Conservation (phyloP, 495 filamentous ascomycete genomes). For the Penicillium odoratum region DNA sequence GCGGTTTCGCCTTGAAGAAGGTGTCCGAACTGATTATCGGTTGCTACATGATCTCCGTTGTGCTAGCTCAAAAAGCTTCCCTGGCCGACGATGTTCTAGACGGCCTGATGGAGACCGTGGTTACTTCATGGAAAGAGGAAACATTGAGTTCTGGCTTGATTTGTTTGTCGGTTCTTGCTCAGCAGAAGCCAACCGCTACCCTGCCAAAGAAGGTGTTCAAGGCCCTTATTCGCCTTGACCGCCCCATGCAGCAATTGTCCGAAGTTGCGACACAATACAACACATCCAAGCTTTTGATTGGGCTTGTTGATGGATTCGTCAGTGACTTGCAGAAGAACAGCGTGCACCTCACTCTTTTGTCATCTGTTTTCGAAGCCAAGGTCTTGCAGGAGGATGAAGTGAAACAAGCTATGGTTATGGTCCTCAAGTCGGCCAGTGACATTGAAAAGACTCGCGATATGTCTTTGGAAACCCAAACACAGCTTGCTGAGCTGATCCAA, state of each 20-base stretch:
- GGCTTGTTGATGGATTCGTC: conserved; percentile 65
- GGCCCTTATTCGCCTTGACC: conserved; percentile 63
- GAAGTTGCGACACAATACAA: conserved; percentile 64
- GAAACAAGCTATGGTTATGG: conserved; percentile 58
- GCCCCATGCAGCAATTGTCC: conserved; percentile 56
- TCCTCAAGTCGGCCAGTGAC: conserved; percentile 50
- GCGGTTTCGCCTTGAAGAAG: conserved; percentile 69
- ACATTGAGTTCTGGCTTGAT: conserved; percentile 72
- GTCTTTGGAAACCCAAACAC: conserved; percentile 54
- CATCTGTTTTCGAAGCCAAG: conserved; percentile 59
- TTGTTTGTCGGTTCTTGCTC: conserved; percentile 75
- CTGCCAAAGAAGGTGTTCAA: conserved; percentile 69
- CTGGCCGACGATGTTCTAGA: conserved; percentile 73
- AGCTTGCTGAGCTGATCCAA: conserved; percentile 63
- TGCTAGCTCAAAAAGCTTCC: conserved; percentile 77
- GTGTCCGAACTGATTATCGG: conserved; percentile 75
- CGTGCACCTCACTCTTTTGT: conserved; percentile 55
- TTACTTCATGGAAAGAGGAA: conserved; percentile 68
- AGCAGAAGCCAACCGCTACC: conserved; percentile 59
- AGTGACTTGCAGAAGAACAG: conserved; percentile 62
- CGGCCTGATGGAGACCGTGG: conserved; percentile 83
- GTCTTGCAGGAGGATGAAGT: conserved; percentile 62
- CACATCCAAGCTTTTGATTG: conserved; percentile 71
- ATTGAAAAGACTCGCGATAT: conserved; percentile 37
- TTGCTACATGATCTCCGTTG: conserved; percentile 84